Conservation (phyloP, 768 basidiomycete genomes). For the Chalciporus piperatus region DNA sequence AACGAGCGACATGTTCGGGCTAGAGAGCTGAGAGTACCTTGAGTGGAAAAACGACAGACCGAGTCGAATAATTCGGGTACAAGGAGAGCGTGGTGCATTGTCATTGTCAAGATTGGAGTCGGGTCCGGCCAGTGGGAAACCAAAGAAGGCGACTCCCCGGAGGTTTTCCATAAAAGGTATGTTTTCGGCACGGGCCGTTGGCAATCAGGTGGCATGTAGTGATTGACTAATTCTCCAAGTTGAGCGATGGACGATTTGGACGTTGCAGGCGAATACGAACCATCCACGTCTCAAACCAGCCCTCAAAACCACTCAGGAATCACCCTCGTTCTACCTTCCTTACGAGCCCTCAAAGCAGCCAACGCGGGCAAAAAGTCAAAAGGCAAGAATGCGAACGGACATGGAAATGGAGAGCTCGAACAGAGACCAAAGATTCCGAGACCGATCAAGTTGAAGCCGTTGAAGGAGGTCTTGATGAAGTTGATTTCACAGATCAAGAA, state of each 20-base stretch:
- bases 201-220: slow-evolving; percentile 1
- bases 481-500: slow-evolving; percentile 74
- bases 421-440: slow-evolving; percentile 38
- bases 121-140: no score
- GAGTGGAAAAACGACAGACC: no score
- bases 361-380: slow-evolving; percentile 51
- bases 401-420: slow-evolving; percentile 29
- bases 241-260: slow-evolving; percentile 32
- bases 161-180: slow-evolving; percentile 12
- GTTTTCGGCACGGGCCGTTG: slow-evolving; percentile 1
- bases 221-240: background rate
- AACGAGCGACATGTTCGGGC: no score
- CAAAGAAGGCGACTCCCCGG: no score
- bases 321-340: slow-evolving; percentile 65
- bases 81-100: no score
- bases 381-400: slow-evolving; percentile 25
- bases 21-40: no score
- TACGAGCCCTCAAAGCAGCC: slow-evolving; percentile 57
- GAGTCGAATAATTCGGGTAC: no score
- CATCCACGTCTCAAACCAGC: slow-evolving; percentile 28
- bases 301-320: slow-evolving; percentile 44
- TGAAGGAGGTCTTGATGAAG: slow-evolving; percentile 69
- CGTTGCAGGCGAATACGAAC: slow-evolving; percentile 30
- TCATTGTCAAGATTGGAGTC: no score
- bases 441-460: slow-evolving; percentile 72